phyloP scores from a whole-genome alignment of 1,284 basidiomycete species.

The Tranzscheliella williamsii region DNA sequence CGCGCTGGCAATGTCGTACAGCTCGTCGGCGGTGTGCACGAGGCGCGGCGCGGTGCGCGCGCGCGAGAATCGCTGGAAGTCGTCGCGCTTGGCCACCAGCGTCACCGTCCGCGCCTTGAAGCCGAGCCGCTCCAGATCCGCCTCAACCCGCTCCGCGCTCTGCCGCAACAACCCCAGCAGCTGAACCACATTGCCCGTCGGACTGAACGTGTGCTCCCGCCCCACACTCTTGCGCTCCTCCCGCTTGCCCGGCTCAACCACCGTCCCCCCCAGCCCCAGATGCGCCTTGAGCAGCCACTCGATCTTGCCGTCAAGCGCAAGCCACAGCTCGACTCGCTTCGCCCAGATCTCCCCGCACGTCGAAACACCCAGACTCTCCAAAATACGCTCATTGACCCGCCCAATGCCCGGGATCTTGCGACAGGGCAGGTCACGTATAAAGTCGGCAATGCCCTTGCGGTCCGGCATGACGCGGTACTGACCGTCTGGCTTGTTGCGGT shows the following conservation, averaged over 20 bases:
- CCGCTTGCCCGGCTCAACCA: conserved; percentile 49
- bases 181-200: conserved; percentile 29
- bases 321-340: conserved; percentile 47
- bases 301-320: conserved; percentile 45
- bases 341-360: conserved; percentile 57
- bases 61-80: conserved; percentile 54
- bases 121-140: conserved; percentile 45
- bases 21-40: conserved; percentile 39
- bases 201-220: conserved; percentile 57
- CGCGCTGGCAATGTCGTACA: conserved; percentile 36
- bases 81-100: conserved; percentile 49
- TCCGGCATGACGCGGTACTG: conserved; percentile 46
- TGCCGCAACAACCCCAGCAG: conserved; percentile 40
- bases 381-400: conserved; percentile 55
- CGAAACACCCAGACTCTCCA: conserved; percentile 45
- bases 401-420: conserved; percentile 59
- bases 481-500: conserved; percentile 66
- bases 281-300: conserved; percentile 51
- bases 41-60: conserved; percentile 23
- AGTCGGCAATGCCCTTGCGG: conserved; percentile 42
- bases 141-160: conserved; percentile 45
- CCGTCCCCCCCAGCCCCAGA: conserved; percentile 49
- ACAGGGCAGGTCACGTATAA: conserved; percentile 50
- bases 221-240: conserved; percentile 55
- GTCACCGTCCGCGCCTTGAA: conserved; percentile 53